phyloP scores from a whole-genome alignment of 192 early-diverging fungal species.

The Backusella parvicylindrica region DNA sequence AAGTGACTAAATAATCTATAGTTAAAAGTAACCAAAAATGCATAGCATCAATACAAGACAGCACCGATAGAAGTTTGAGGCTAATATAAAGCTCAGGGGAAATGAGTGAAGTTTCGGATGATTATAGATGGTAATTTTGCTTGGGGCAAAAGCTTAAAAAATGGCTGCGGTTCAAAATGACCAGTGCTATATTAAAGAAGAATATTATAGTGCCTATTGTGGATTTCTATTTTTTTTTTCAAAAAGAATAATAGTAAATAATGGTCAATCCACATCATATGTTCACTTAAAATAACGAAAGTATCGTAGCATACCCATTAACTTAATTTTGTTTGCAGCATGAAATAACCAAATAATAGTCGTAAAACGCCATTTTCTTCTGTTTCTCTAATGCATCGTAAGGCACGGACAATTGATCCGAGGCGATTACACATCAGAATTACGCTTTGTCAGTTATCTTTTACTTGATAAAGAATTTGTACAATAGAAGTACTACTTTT shows the following conservation, averaged over 20 bases:
- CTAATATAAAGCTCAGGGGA: neutral
- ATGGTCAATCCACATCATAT: neutral
- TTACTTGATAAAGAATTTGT: neutral
- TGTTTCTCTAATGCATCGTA: neutral
- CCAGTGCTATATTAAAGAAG: neutral
- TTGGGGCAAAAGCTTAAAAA: constrained; percentile 3
- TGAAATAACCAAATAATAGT: neutral
- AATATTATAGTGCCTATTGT: neutral
- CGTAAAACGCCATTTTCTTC: neutral
- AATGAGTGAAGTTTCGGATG: neutral
- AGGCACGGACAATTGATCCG: constrained; percentile 6
- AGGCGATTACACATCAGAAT: neutral
- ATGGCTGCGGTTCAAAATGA: neutral
- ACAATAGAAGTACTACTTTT: neutral
- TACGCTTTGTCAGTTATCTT: neutral
- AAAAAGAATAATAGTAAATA: neutral
- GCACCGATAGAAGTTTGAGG: neutral
- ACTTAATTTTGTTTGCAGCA: neutral
- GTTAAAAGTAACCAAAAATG: neutral
- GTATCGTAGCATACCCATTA: neutral
- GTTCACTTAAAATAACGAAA: neutral
- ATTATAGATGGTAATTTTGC: neutral
- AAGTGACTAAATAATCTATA: neutral
- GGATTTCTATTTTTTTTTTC: neutral
- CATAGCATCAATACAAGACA: neutral